These are phyloP conservation scores for Debaryomyces robertsiae DNA, from an alignment of 1,139 yeast species.

Conservation along the genomic window DNA sequence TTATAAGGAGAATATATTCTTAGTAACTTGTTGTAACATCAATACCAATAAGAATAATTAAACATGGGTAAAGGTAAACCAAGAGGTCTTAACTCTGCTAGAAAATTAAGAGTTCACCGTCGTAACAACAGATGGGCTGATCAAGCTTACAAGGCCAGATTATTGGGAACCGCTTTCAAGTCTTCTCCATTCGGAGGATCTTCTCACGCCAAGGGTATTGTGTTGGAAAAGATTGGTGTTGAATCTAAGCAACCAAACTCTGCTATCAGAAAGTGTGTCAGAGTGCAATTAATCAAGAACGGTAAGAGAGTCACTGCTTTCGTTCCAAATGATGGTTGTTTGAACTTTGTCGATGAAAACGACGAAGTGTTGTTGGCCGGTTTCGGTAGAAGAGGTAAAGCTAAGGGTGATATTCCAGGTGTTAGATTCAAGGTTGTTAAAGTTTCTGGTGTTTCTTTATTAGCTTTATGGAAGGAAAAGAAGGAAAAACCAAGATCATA, in stretches of 20 bases:
- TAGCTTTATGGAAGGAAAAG: conserved; percentile 99
- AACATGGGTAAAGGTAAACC: conserved; percentile 92
- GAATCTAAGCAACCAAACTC: conserved; percentile 99
- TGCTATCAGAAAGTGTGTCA: conserved; percentile 99
- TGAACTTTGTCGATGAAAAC: conserved; percentile 99
- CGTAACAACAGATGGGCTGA: conserved; percentile 99
- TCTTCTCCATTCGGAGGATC: conserved; percentile 99
- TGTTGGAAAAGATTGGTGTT: conserved; percentile 98
- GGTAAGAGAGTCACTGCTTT: conserved; percentile 99
- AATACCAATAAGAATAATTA: conserved; percentile 12
- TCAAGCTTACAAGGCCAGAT: conserved; percentile 96
- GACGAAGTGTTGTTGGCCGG: conserved; percentile 99
- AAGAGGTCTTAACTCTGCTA: conserved; percentile 99
- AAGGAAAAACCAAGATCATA: conserved; percentile 99
- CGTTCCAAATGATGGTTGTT: conserved; percentile 99
- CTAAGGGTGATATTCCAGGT: conserved; percentile 99
- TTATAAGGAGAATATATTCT: conserved; percentile 7
- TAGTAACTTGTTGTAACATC: conserved; percentile 11
- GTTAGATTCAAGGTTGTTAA: conserved; percentile 99
- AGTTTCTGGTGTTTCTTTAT: conserved; percentile 99
- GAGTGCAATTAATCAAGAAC: conserved; percentile 99
- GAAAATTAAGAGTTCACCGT: conserved; percentile 99
- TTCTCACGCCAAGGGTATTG: conserved; percentile 99
- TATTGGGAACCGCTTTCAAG: conserved; percentile 99
- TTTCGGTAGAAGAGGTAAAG: conserved; percentile 99